phyloP scores from a whole-genome alignment of 1,284 basidiomycete species.

The Sporisorium sorghi region DNA sequence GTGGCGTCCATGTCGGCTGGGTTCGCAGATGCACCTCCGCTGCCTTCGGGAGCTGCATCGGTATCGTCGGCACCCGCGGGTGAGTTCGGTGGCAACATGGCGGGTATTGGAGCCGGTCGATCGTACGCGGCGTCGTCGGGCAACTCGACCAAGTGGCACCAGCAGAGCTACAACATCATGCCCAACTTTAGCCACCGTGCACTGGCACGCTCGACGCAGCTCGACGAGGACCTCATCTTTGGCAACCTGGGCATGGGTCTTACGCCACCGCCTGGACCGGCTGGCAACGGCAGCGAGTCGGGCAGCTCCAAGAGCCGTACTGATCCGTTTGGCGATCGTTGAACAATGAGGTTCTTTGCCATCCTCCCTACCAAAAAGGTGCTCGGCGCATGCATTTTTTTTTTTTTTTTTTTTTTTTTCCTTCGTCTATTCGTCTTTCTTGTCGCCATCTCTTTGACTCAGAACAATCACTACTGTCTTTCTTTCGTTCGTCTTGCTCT shows the following conservation, averaged over 20 bases:
- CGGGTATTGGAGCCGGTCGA: slow-evolving; percentile 45
- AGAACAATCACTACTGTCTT: slow-evolving; percentile 11
- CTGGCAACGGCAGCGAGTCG: slow-evolving; percentile 45
- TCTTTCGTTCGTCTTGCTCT: neutral
- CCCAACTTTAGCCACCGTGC: slow-evolving; percentile 46
- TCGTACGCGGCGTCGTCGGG: slow-evolving; percentile 38
- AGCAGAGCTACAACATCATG: slow-evolving; percentile 52
- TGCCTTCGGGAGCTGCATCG: slow-evolving; percentile 41
- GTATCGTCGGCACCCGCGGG: slow-evolving; percentile 29
- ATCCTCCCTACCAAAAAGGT: neutral
- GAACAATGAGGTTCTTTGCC: no score
- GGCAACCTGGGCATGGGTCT: slow-evolving; percentile 50
- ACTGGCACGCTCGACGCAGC: slow-evolving; percentile 44
- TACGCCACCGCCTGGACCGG: slow-evolving; percentile 23
- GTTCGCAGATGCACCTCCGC: slow-evolving; percentile 39
- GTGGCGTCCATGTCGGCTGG: slow-evolving; percentile 49
- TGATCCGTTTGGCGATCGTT: slow-evolving; percentile 49
- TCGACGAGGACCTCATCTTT: slow-evolving; percentile 53
- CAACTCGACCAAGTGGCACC: slow-evolving; percentile 57
- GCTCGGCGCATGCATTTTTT: slow-evolving; percentile 1
- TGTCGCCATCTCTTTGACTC: no score
- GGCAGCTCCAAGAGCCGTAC: slow-evolving; percentile 40
- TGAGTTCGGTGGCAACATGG: slow-evolving; percentile 53
- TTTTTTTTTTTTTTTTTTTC: neutral
- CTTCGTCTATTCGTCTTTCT: no score